Base-by-base conservation (phyloP, 148 eudicot genomes). In the Fagopyrum esculentum region DNA sequence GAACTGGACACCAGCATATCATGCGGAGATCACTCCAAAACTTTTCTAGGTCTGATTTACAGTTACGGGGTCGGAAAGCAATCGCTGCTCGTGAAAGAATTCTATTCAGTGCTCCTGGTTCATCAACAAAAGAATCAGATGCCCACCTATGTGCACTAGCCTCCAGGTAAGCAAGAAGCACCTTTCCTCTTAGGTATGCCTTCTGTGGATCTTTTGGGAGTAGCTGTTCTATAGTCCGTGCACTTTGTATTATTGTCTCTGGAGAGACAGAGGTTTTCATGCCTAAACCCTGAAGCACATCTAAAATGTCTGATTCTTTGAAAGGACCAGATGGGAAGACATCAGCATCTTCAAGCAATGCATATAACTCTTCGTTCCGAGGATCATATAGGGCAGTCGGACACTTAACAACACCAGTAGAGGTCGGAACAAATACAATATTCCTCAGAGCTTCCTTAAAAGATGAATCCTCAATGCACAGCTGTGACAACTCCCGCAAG, bases 1-100 rank as follows among this genome's bases (percentile, higher is more conserved):
- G 86, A 74, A 92, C 97, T 6, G 99, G 99, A 77, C 99, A 95
- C 99, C 99, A 95, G 74, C 83, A 86, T 78, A 90, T 89, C 85
- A 89, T 74, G 73, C 86, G 88, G 30, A 95, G 94, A 83, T 92
- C 97, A 81, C 81, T 90, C 99, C 99, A 95, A 84, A 92, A 92
- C 77, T 88, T 92, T 46, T 89, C 99, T 35, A 89, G 80, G 81
- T 95, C 96, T 13, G 97, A 84, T 87, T 86, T 89, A 52, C 77
- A 56, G 81, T 85, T 85, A 10, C 90, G 89, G 59, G 90, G 84
- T 79, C 88, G 85, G 55, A 90, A 87, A 56, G 90, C 92, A 87
- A 76, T 88, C 59, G 97, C 84, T 74, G 97, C 98, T 77, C 97
- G 85, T 73, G 89, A 84, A 68, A 95, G 84, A 80, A 95, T 86